Conservation (phyloP, 1,139 yeast species). For the Pichia sp. region DNA sequence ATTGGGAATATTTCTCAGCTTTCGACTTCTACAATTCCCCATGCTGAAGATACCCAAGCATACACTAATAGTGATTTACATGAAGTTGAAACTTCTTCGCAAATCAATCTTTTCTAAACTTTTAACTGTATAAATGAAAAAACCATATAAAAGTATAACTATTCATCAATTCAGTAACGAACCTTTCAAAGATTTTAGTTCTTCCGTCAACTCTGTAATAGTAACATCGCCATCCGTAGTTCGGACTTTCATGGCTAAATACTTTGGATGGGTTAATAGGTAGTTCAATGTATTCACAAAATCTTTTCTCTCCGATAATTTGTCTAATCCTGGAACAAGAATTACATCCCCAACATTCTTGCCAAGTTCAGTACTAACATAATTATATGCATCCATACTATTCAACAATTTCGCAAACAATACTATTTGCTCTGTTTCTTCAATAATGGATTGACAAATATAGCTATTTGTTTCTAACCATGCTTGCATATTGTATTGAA, state of each 20-base stretch:
- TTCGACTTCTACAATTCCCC: slow-evolving; percentile 1
- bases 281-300: slow-evolving; percentile 56
- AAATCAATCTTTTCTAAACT: slow-evolving; percentile 6
- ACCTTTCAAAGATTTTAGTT: slow-evolving; percentile 50
- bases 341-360: slow-evolving; percentile 21
- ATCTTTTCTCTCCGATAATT: slow-evolving; percentile 46
- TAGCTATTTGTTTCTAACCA: slow-evolving; percentile 57
- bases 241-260: slow-evolving; percentile 43
- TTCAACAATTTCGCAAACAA: slow-evolving; percentile 54
- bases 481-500: slow-evolving; percentile 51
- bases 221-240: slow-evolving; percentile 9
- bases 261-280: slow-evolving; percentile 79
- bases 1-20: background rate
- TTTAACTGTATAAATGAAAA: background rate
- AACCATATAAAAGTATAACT: background rate
- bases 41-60: background rate
- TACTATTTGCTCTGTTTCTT: slow-evolving; percentile 76
- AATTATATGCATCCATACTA: slow-evolving; percentile 41
- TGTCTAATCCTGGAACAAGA: slow-evolving; percentile 57
- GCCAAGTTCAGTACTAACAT: slow-evolving; percentile 23
- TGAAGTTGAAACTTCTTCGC: background rate
- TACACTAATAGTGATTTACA: too few species aligned
- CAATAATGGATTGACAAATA: slow-evolving; percentile 59
- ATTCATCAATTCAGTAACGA: slow-evolving; percentile 24
- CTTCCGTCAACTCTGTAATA: slow-evolving; percentile 44